Percentiles rank a stretch among this genome's conserved stretches.
Evolutionary conservation across 2,329 filamentous ascomycete species (phyloP).

Genomic region (Beauveria asiatica): DNA sequence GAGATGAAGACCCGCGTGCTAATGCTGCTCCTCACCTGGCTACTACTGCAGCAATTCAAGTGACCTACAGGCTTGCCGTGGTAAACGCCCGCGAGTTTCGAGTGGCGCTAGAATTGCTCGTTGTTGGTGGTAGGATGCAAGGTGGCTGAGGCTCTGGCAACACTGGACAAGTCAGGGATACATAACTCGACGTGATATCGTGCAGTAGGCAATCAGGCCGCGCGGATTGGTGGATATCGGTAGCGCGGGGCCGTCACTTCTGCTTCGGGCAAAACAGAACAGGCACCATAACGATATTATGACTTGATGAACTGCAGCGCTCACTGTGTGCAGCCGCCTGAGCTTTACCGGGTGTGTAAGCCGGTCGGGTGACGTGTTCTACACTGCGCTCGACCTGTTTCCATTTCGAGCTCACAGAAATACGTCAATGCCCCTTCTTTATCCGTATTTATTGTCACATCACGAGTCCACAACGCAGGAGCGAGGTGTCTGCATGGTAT

Average conservation of each 20-base stretch:
- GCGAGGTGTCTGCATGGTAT: not conserved
- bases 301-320: not conserved
- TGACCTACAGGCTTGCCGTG: not conserved
- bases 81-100: not conserved
- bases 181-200: not conserved
- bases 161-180: not conserved
- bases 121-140: not conserved
- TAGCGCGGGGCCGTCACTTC: not conserved
- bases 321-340: not conserved
- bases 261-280: not conserved
- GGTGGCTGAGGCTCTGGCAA: not conserved
- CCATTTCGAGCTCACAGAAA: not conserved
- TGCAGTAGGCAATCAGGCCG: not conserved
- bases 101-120: not conserved
- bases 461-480: not conserved
- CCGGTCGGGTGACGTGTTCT: not conserved
- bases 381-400: not conserved
- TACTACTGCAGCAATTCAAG: not conserved
- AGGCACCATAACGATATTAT: too few species aligned
- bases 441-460: too few species aligned
- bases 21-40: not conserved
- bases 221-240: not conserved
- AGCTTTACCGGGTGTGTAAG: not conserved
- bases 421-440: not conserved
- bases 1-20: constrained; percentile 4